A percentile compares a stretch with the other conserved stretches of the same genome.
These are phyloP conservation scores for Verticillium klebahnii DNA, from an alignment of 2,329 filamentous ascomycete species.

Conservation along the genomic window DNA sequence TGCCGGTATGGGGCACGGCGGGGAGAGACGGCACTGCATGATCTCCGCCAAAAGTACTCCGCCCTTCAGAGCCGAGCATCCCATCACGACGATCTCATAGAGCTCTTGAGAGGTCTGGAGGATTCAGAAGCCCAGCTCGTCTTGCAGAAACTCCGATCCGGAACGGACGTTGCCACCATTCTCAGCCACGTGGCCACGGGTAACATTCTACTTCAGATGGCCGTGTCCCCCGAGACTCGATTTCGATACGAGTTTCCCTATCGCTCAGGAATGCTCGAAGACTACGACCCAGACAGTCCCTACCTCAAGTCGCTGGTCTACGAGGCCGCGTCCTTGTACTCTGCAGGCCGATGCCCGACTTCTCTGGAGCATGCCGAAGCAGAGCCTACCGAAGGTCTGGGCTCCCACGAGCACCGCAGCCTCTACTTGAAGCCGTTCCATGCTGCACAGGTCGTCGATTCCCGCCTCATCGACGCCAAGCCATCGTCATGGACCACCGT, in stretches of 20 bases:
- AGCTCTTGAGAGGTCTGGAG: neutral
- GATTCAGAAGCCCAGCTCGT: constrained; percentile 25
- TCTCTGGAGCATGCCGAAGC: neutral
- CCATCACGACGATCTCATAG: neutral
- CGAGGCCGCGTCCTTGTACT: constrained; percentile 14
- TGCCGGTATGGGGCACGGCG: neutral
- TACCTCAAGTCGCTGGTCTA: constrained; percentile 22
- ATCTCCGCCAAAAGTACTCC: neutral
- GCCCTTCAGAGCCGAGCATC: neutral
- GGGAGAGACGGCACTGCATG: neutral
- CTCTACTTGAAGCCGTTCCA: constrained; percentile 31
- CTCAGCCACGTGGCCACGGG: constrained; percentile 29
- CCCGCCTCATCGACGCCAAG: constrained; percentile 20
- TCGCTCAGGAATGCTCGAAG: constrained; percentile 14
- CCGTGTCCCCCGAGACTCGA: constrained; percentile 29
- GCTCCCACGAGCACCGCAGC: constrained; percentile 10
- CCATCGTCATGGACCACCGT: constrained; percentile 22
- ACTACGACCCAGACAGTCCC: constrained; percentile 13
- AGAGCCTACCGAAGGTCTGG: too few species aligned
- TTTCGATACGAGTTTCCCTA: constrained; percentile 36
- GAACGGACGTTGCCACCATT: constrained; percentile 23
- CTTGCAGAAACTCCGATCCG: constrained; percentile 28
- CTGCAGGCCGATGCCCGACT: neutral
- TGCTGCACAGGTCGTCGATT: constrained; percentile 27
- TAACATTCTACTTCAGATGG: constrained; percentile 31